A percentile compares a stretch with the other conserved stretches of the same genome.
phyloP scores from a whole-genome alignment of 2,329 filamentous ascomycete species.

The Botrytis galanthina region DNA sequence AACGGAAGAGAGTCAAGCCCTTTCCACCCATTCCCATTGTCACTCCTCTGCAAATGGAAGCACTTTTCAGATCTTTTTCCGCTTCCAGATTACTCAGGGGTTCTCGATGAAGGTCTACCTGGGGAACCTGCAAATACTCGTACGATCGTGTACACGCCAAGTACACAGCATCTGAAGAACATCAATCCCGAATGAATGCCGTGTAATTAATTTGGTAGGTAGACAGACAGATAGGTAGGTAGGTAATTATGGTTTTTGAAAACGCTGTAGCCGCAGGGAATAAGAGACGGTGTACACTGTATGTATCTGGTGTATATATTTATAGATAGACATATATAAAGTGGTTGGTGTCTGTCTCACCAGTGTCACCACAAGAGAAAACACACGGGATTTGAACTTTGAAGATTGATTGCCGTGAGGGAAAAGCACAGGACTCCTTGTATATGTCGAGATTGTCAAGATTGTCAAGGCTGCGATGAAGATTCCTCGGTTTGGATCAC shows the following conservation, averaged over 20 bases:
- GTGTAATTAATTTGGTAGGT: not conserved
- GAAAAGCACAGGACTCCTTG: not conserved
- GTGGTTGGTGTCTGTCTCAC: not conserved
- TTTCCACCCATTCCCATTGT: not conserved
- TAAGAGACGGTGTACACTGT: not conserved
- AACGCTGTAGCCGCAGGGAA: not conserved
- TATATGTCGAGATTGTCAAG: not conserved
- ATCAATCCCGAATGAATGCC: not conserved
- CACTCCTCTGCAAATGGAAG: not conserved
- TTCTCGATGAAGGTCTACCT: not conserved
- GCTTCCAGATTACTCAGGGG: not conserved
- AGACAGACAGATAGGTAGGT: rapidly evolving
- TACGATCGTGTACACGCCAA: not conserved
- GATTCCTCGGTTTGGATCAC: not conserved
- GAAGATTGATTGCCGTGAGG: not conserved
- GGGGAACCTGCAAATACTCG: not conserved
- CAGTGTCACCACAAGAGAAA: not conserved
- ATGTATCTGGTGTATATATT: not conserved
- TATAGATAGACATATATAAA: not conserved
- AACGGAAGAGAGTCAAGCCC: not conserved
- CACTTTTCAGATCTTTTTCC: not conserved
- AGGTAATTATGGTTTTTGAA: not conserved
- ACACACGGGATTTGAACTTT: no score
- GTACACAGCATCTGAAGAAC: not conserved
- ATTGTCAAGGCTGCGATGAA: not conserved